A percentile compares a stretch with the other conserved stretches of the same genome.
Evolutionary conservation across 2,329 filamentous ascomycete species (phyloP).

Genomic region (Aspergillus sergii): DNA sequence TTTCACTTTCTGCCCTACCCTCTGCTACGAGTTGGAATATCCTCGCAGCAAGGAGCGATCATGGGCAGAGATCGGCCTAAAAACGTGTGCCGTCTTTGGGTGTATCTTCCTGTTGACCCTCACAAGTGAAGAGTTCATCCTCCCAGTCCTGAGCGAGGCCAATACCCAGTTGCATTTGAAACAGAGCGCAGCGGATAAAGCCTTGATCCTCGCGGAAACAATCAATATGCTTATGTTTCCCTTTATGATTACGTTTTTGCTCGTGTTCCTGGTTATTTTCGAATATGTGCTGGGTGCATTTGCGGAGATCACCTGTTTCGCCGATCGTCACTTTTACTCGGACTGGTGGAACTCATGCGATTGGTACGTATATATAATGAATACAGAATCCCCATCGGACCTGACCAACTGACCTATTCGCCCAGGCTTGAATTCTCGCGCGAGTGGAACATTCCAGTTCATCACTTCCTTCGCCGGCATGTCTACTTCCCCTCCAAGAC

Average conservation of each 20-base stretch:
- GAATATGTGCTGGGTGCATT: constrained; percentile 95
- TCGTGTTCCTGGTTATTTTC: constrained; percentile 97
- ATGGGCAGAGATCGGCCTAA: constrained; percentile 80
- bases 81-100: constrained; percentile 86
- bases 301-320: constrained; percentile 91
- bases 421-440: constrained; percentile 85
- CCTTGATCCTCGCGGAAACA: constrained; percentile 82
- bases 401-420: not conserved
- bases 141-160: constrained; percentile 81
- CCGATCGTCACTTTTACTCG: constrained; percentile 88
- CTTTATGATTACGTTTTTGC: constrained; percentile 92
- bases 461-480: constrained; percentile 91
- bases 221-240: constrained; percentile 92
- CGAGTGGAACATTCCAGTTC: constrained; percentile 97
- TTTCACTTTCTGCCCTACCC: constrained; percentile 86
- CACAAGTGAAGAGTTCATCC: constrained; percentile 91
- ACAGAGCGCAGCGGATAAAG: constrained; percentile 62
- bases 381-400: not conserved
- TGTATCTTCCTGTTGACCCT: constrained; percentile 94
- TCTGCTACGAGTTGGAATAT: constrained; percentile 98
- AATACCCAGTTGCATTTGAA: constrained; percentile 54
- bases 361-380: constrained; percentile 37
- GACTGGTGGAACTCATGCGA: constrained; percentile 68
- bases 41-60: constrained; percentile 75
- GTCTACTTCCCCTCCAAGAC: constrained; percentile 84